Evolutionary conservation across 768 basidiomycete species (phyloP).

Genomic region (Tricholoma matsutake): DNA sequence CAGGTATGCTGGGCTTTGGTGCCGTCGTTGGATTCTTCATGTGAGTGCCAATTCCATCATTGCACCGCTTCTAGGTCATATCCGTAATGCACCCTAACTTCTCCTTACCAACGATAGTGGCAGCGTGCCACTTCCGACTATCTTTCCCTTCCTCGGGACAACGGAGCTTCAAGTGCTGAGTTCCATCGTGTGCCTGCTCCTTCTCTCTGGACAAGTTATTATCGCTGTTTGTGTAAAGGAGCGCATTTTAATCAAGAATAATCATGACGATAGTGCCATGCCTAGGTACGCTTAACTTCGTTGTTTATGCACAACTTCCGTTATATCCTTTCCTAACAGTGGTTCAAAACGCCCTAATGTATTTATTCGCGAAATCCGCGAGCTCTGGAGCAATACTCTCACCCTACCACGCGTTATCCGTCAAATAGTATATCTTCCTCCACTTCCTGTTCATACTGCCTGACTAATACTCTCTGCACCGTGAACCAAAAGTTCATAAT

Average conservation of each 20-base stretch:
- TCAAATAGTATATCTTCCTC: slow-evolving; percentile 63
- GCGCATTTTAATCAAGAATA: slow-evolving; percentile 53
- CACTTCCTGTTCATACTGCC: neutral
- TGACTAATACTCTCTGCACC: neutral
- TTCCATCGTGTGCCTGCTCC: slow-evolving; percentile 64
- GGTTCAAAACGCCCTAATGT: slow-evolving; percentile 26
- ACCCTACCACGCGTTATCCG: slow-evolving; percentile 72
- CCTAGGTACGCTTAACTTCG: neutral
- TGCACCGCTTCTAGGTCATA: neutral
- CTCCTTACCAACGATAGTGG: slow-evolving; percentile 47
- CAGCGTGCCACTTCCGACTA: slow-evolving; percentile 67
- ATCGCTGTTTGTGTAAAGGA: slow-evolving; percentile 68
- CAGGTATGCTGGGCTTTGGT: slow-evolving; percentile 86
- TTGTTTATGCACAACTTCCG: neutral
- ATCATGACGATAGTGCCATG: slow-evolving; percentile 7
- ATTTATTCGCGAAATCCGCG: slow-evolving; percentile 45
- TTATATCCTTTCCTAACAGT: neutral
- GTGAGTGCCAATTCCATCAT: slow-evolving; percentile 43
- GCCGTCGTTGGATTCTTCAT: slow-evolving; percentile 85
- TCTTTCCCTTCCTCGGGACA: slow-evolving; percentile 73
- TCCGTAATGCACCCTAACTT: neutral
- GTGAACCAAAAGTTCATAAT: slow-evolving; percentile 55
- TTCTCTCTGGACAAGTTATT: slow-evolving; percentile 62
- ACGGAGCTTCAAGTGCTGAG: slow-evolving; percentile 82
- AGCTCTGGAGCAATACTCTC: slow-evolving; percentile 69